Percentiles rank a stretch among this genome's conserved stretches.
Conservation (phyloP, 2,329 filamentous ascomycete genomes). For the Aureobasidium sp. region DNA sequence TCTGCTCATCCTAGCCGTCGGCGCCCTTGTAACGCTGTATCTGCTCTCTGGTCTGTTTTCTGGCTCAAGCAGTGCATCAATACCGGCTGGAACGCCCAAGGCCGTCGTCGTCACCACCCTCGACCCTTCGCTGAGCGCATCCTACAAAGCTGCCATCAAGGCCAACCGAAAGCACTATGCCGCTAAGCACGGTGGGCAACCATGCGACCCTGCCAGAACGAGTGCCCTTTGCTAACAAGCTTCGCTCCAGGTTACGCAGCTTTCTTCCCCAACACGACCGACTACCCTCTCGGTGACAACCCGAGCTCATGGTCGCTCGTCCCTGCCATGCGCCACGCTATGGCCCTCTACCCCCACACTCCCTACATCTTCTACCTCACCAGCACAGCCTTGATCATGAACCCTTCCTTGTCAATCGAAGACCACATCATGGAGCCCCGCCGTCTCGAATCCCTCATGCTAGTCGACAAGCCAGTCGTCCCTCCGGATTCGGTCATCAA, state of each 20-base stretch:
- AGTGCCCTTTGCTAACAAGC: constrained; percentile 13
- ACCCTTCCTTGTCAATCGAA: constrained; percentile 60
- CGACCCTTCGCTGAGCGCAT: constrained; percentile 56
- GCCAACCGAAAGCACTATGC: constrained; percentile 83
- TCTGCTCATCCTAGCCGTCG: constrained; percentile 46
- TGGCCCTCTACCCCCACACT: constrained; percentile 67
- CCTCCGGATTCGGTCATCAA: constrained; percentile 95
- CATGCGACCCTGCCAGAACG: background rate
- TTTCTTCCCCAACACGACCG: constrained; percentile 67
- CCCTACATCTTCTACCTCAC: constrained; percentile 84
- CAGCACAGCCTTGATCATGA: constrained; percentile 80
- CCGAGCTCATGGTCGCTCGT: constrained; percentile 66
- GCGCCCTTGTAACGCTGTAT: constrained; percentile 51
- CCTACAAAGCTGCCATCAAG: constrained; percentile 64
- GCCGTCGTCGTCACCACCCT: constrained; percentile 79
- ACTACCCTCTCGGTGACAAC: constrained; percentile 58
- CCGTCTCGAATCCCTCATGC: constrained; percentile 68
- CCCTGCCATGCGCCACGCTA: constrained; percentile 79
- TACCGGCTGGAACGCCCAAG: constrained; percentile 39
- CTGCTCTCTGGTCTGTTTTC: constrained; percentile 41
- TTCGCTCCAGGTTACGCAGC: constrained; percentile 62
- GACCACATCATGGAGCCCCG: constrained; percentile 58
- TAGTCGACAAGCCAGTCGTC: constrained; percentile 76
- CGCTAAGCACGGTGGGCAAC: constrained; percentile 63
- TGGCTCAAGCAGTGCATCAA: background rate